Base-by-base conservation (phyloP, 179 eudicot species). In the Camellia oleifera region DNA sequence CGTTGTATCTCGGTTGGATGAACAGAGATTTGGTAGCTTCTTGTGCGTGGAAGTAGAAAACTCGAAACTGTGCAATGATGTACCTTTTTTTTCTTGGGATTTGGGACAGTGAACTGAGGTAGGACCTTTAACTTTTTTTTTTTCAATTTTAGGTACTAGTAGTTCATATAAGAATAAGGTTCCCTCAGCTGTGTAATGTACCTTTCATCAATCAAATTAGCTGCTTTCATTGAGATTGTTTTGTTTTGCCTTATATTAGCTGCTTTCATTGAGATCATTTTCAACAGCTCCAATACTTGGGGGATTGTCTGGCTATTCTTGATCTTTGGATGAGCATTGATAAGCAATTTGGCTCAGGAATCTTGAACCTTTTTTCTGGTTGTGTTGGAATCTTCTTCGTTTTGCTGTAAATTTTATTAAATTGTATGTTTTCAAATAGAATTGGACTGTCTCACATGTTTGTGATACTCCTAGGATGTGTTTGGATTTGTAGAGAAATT, bases 1-100 rank as follows among this genome's bases (percentile, higher is more conserved):
- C 90, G 58, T 85, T 94, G 23, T 94, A 85, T 85, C 96, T 94
- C 74, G 98, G 98, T 5, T 94, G 98, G 97, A 91, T 85, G 92
- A 82, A 89, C 56, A 86, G 96, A 75, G 90, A 90, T 84, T 81
- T 94, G 86, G 97, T 94, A 74, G 94, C 92, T 80, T 89, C 93
- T 69, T 88, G 96, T 73, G 98, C 98, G 0, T 93, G 97, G 98
- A 92, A 87, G 82, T 93, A 81, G 91, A 82, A 50, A 44, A 23
- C 40, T 32, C 2, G 40, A 0, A 32, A 32, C 15, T 20, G 54
- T 6, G 53, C 0, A 58, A 5, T 20, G n/a, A 62, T 45, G 5
- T 11, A 44, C 13, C 9, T 61, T 42, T 5, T 60, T 8, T 60
- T 8, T 69, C 53, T 14, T 54, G 3, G 32, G 53, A 50, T 75